These are phyloP conservation scores for Bonia amplexicaulis DNA, from an alignment of 176 grass and related monocot species.

Conservation along the genomic window DNA sequence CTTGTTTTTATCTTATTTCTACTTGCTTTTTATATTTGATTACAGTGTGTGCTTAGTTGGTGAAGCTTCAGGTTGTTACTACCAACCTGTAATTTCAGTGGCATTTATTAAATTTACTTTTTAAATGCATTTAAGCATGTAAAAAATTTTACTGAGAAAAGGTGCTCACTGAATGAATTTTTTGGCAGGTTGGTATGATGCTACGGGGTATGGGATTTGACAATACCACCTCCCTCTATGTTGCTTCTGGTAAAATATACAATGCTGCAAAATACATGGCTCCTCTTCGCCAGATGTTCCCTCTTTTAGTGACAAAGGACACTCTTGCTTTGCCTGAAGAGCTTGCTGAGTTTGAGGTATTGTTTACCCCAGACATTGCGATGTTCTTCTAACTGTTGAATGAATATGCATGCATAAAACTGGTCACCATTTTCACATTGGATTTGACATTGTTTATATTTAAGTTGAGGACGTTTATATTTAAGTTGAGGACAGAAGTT, in stretches of 20 bases:
- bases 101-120: neutral
- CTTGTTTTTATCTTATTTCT: neutral
- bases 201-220: constrained; percentile 89
- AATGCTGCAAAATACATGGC: constrained; percentile 80
- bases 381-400: neutral
- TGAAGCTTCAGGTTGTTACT: neutral
- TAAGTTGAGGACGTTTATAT: neutral
- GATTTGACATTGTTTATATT: neutral
- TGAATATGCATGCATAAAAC: constrained; percentile 2
- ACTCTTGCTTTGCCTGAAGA: constrained; percentile 77
- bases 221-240: constrained; percentile 72
- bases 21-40: neutral
- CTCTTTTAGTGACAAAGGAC: constrained; percentile 76
- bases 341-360: constrained; percentile 78
- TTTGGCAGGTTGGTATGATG: constrained; percentile 93
- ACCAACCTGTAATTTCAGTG: neutral
- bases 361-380: neutral
- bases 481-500: neutral
- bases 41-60: neutral
- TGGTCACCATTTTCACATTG: neutral
- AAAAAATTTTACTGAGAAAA: neutral
- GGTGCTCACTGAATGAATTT: constrained; percentile 12
- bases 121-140: neutral
- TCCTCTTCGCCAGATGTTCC: constrained; percentile 82
- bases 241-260: constrained; percentile 95